A percentile compares a stretch with the other conserved stretches of the same genome.
phyloP scores from a whole-genome alignment of 1,284 basidiomycete species.

The Sphagnurus paluster region DNA sequence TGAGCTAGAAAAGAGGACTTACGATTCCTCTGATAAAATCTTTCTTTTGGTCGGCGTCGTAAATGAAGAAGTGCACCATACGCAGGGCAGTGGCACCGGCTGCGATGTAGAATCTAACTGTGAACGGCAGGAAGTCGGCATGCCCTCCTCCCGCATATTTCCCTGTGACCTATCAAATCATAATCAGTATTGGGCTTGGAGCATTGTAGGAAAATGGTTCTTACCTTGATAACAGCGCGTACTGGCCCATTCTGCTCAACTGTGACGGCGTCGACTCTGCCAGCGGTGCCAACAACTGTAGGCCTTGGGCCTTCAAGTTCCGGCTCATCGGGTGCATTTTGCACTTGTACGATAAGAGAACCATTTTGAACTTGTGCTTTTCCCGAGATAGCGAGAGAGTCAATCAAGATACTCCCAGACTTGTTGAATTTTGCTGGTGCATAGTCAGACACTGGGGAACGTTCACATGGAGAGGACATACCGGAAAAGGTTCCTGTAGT shows the following conservation, averaged over 20 bases:
- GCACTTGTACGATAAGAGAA: conserved; percentile 34
- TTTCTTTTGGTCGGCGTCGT: conserved; percentile 39
- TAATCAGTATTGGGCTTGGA: neutral
- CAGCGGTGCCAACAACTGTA: conserved; percentile 28
- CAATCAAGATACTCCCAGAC: conserved; percentile 33
- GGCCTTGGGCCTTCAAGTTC: conserved; percentile 30
- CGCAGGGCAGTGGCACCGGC: conserved; percentile 36
- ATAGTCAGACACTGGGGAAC: neutral
- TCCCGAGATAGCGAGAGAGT: conserved; percentile 31
- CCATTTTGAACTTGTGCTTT: conserved; percentile 31
- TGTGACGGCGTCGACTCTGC: conserved; percentile 31
- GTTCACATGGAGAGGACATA: conserved; percentile 5
- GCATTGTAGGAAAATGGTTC: neutral
- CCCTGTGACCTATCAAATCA: conserved; percentile 32
- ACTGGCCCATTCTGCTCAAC: conserved; percentile 43
- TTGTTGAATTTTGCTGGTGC: conserved; percentile 34
- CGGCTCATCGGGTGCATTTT: conserved; percentile 35
- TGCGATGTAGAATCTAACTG: conserved; percentile 37
- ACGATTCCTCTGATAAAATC: conserved; percentile 45
- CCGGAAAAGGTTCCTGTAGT: conserved; percentile 39
- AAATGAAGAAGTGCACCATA: conserved; percentile 43
- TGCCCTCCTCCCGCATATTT: conserved; percentile 38
- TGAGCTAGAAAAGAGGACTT: conserved; percentile 2
- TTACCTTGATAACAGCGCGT: conserved; percentile 40
- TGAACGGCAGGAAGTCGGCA: conserved; percentile 39